Conservation (phyloP, 331 rosid genomes). For the Arachis monticola region DNA sequence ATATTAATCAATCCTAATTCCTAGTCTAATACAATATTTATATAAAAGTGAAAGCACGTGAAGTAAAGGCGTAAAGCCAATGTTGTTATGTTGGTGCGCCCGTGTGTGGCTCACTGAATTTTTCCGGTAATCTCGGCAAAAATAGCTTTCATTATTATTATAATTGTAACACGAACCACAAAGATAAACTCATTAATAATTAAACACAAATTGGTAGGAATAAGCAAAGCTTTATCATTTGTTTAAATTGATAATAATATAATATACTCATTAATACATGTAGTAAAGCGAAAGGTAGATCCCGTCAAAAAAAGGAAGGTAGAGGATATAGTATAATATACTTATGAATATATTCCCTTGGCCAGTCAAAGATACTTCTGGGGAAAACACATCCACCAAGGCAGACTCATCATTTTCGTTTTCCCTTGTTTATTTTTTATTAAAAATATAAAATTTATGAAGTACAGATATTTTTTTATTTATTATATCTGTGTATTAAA, state of each 20-base stretch:
- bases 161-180: background rate
- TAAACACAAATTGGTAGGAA: background rate
- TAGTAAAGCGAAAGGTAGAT: too few relatives aligned
- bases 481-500: too few relatives aligned
- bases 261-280: background rate
- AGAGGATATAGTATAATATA: too few relatives aligned
- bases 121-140: constrained; percentile 37
- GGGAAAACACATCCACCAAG: constrained; percentile 43
- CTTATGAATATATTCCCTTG: constrained; percentile 28
- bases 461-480: too few relatives aligned
- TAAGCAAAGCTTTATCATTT: background rate
- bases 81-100: background rate
- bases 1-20: too few relatives aligned
- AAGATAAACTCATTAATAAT: background rate
- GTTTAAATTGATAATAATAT: background rate
- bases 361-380: constrained; percentile 59
- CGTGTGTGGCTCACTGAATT: constrained; percentile 16
- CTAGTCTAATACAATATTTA: too few relatives aligned
- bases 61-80: constrained; percentile 20
- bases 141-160: constrained; percentile 15
- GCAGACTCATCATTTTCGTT: constrained; percentile 29
- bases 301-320: too few relatives aligned
- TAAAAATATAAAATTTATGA: too few relatives aligned
- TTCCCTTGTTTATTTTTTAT: background rate
- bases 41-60: constrained; percentile 13